A percentile compares a stretch with the other conserved stretches of the same genome.
Evolutionary conservation across 1,139 yeast genomes (phyloP).

Genomic region (Magnusiomyces ingens): DNA sequence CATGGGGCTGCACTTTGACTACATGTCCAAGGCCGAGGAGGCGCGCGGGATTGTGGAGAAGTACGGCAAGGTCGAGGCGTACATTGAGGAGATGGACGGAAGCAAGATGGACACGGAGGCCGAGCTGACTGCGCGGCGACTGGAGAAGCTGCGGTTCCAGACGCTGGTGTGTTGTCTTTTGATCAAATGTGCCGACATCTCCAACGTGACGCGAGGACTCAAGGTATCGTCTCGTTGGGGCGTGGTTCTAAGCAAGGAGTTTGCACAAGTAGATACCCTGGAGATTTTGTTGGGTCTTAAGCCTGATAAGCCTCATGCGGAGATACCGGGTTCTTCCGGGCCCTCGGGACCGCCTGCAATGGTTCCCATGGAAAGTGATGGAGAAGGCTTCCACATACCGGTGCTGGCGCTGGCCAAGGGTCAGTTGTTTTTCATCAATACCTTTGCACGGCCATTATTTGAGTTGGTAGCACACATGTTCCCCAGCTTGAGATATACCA

Average conservation of each 20-base stretch:
- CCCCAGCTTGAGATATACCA: slow-evolving; percentile 29
- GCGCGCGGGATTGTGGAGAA: slow-evolving; percentile 11
- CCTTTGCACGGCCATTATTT: slow-evolving; percentile 76
- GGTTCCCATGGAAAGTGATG: slow-evolving; percentile 1
- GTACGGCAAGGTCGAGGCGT: not conserved
- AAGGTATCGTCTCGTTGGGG: slow-evolving; percentile 85
- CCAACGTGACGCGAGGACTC: slow-evolving; percentile 80
- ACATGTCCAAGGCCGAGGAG: slow-evolving; percentile 44
- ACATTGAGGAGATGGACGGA: not conserved
- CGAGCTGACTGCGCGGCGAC: slow-evolving; percentile 19
- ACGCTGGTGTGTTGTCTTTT: slow-evolving; percentile 55
- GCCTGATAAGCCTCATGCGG: not conserved
- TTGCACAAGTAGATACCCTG: slow-evolving; percentile 56
- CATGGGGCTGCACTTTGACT: slow-evolving; percentile 84
- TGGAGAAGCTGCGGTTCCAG: slow-evolving; percentile 7
- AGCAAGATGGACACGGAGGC: slow-evolving; percentile 9
- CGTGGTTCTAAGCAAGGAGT: slow-evolving; percentile 64
- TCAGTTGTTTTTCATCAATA: slow-evolving; percentile 77
- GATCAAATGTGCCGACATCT: slow-evolving; percentile 89
- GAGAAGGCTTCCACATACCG: slow-evolving; percentile 3
- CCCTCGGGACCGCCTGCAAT: not conserved
- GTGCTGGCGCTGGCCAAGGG: slow-evolving; percentile 51
- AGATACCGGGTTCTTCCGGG: not conserved
- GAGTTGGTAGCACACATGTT: slow-evolving; percentile 47
- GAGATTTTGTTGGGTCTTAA: slow-evolving; percentile 36